Base-by-base conservation (phyloP, 2,329 filamentous ascomycete species). In the Alternaria sp. region DNA sequence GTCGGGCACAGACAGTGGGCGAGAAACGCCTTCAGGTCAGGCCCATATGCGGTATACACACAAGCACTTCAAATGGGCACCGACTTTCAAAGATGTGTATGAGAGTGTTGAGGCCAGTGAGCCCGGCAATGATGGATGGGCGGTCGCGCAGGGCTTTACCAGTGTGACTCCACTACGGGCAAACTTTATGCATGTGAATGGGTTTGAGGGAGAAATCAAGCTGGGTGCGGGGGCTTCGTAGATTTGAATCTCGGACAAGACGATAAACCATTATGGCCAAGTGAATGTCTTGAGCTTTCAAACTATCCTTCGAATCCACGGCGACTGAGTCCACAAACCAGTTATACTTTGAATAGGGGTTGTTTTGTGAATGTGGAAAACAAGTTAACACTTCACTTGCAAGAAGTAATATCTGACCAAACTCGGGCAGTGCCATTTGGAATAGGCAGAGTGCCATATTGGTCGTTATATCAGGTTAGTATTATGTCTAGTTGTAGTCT, bases 11-110 rank as follows among this genome's bases (percentile, higher is more conserved):
- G 72, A 70, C 74, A 67, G 67, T 70, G 76, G 69, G 40, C 58
- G 57, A 4, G 74, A 75, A 7, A 78, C 76, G 18, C 75, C 75
- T 11, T 64, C 60, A 2, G 64, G 62, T 0, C 68, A 66, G 32
- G 72, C 73, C 11, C 77, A 81, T 53, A 73, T 80, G 41, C 81
- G 85, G 30, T 89, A 93, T 76, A 86, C 83, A 57, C 92, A 97
- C 79, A 92, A 92, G 77, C 92, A 96, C 79, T 98, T 97, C 84
- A 96, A 94, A 80, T 98, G 95, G 95, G 89, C 92, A 49, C 95
- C 94, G 3, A 88, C 87, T 65, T 95, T 98, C 79, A 85, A 87
- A 34, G 94, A 97, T 78, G 93, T 98, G 3, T 93, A 93, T 78
- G 87, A 91, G 75, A 94, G 91, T 68, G 93, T 97, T n/a, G 88